Evolutionary conservation across 108 stramenopile species (phyloP).

Genomic region (Fistulifera solaris): DNA sequence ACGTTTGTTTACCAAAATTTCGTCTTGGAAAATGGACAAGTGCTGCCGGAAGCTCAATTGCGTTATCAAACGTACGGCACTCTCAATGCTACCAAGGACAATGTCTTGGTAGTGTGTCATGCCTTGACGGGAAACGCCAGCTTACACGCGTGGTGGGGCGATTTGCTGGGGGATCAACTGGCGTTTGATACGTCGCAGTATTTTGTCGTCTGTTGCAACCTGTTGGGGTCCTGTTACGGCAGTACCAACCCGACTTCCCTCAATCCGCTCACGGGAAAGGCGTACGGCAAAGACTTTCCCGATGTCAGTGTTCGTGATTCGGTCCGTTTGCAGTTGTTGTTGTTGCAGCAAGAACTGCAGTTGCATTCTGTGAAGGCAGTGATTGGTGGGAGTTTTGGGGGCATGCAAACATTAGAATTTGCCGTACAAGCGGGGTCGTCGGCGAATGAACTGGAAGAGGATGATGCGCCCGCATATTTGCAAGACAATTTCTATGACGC

Average conservation of each 20-base stretch:
- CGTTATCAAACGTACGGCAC: constrained; percentile 89
- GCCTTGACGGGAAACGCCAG: constrained; percentile 90
- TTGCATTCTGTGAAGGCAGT: constrained; percentile 74
- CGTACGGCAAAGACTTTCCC: constrained; percentile 80
- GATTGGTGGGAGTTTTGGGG: constrained; percentile 91
- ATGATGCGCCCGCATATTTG: background rate
- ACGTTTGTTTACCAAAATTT: constrained; percentile 52
- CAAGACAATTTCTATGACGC: constrained; percentile 3
- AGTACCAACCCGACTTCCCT: constrained; percentile 59
- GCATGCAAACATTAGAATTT: constrained; percentile 93
- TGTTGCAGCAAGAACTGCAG: constrained; percentile 66
- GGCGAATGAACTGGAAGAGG: background rate
- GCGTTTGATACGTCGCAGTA: constrained; percentile 91
- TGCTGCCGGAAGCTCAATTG: constrained; percentile 64
- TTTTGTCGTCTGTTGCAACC: constrained; percentile 84
- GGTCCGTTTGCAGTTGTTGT: constrained; percentile 64
- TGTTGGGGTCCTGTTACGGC: constrained; percentile 87
- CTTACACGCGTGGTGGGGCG: constrained; percentile 93
- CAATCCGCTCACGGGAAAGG: constrained; percentile 33
- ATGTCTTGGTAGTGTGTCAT: constrained; percentile 91
- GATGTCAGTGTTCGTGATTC: constrained; percentile 85
- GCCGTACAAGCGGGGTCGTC: constrained; percentile 62
- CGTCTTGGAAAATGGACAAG: constrained; percentile 49
- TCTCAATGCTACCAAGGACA: constrained; percentile 69
- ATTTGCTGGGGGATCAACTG: constrained; percentile 69